phyloP scores from a whole-genome alignment of 148 eudicot species.

The Camellia granthamiana region DNA sequence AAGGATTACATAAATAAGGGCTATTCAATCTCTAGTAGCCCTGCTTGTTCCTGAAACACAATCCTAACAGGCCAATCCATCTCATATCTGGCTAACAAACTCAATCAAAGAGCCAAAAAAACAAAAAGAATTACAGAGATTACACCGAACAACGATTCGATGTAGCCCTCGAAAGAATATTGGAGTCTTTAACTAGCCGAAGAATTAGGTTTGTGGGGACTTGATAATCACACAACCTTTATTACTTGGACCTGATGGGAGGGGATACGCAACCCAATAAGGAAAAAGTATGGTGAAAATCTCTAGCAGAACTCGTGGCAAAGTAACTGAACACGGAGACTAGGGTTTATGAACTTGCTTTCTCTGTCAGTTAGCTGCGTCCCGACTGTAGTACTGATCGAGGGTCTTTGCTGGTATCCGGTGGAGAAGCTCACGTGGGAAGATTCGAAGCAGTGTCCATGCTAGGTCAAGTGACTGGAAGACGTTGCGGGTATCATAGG shows the following conservation, averaged over 20 bases:
- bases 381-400: conserved; percentile 84
- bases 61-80: conserved; percentile 11
- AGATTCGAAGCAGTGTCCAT: conserved; percentile 93
- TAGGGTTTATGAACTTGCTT: background rate
- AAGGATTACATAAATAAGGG: background rate
- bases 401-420: conserved; percentile 99
- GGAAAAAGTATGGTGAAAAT: conserved; percentile 3
- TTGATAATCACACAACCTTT: conserved; percentile 21
- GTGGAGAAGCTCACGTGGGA: conserved; percentile 97
- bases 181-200: background rate
- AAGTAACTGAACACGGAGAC: conserved; percentile 6
- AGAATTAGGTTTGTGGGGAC: conserved; percentile 4
- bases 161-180: conserved; percentile 21
- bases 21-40: background rate
- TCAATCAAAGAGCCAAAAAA: background rate
- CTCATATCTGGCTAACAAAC: background rate
- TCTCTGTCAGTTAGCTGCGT: conserved; percentile 57
- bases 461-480: conserved; percentile 98
- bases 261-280: conserved; percentile 4
- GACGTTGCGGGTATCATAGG: conserved; percentile 90
- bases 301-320: conserved; percentile 8
- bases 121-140: background rate
- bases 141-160: conserved; percentile 8
- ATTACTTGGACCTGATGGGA: conserved; percentile 21
- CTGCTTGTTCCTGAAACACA: conserved; percentile 3